These are phyloP conservation scores for Dactylellina drechsleri DNA, from an alignment of 2,329 filamentous ascomycete species.

Conservation along the genomic window DNA sequence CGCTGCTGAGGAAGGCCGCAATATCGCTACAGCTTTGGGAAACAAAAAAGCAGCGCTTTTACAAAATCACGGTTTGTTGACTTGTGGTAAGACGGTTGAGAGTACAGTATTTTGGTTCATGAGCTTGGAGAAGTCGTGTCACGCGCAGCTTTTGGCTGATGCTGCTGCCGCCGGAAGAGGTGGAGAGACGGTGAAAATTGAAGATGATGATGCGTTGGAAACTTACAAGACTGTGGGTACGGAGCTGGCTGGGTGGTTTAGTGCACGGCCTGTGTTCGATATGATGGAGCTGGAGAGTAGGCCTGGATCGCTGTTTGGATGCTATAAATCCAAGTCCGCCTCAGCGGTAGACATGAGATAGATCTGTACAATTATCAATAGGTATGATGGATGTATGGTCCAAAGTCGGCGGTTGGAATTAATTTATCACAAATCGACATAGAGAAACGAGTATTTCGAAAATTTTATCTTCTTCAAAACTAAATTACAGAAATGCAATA, in stretches of 20 bases:
- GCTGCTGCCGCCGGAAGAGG: slow-evolving; percentile 72
- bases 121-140: slow-evolving; percentile 61
- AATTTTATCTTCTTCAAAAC: too few relatives aligned
- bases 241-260: slow-evolving; percentile 74
- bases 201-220: slow-evolving; percentile 73
- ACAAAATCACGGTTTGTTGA: slow-evolving; percentile 69
- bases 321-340: slow-evolving; percentile 27
- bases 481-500: too few relatives aligned
- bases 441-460: too few relatives aligned
- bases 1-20: slow-evolving; percentile 66
- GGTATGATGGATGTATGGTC: not conserved
- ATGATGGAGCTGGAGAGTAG: slow-evolving; percentile 66
- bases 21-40: slow-evolving; percentile 66
- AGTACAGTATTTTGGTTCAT: slow-evolving; percentile 69
- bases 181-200: slow-evolving; percentile 73
- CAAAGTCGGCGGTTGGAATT: too few relatives aligned
- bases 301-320: slow-evolving; percentile 64
- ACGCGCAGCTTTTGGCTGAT: slow-evolving; percentile 67
- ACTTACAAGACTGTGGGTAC: slow-evolving; percentile 75
- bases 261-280: slow-evolving; percentile 77
- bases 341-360: not conserved
- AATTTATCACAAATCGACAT: too few relatives aligned
- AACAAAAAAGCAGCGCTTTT: slow-evolving; percentile 67
- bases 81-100: slow-evolving; percentile 66
- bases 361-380: not conserved